Base-by-base conservation (phyloP, 805 yeast genomes). In the Sungouiella thailandica region DNA sequence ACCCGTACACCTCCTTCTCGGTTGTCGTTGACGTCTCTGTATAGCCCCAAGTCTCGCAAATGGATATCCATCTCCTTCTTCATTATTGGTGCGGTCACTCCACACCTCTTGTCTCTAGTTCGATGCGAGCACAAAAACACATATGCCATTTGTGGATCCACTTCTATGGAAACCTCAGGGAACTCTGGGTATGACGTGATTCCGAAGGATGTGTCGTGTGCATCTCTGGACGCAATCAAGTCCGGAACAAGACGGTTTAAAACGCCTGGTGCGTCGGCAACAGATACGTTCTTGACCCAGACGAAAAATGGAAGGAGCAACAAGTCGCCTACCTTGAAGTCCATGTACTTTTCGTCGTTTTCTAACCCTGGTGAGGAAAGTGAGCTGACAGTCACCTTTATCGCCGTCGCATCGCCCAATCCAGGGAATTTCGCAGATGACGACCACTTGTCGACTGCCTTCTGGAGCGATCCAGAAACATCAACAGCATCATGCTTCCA, bases 51-150 rank as follows among this genome's bases (percentile, higher is more conserved):
- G 4, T 84, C 85, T 38, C 94, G 67, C 27, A 90, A 64, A 44
- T 82, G 74, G 7, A 70, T 54, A 29, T 87, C 94, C 56, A 90
- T 75, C 40, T 83, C 87, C 44, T 76, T 80, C 52, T 79, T 82
- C 80, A 90, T 72, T 23, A 86, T 72, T 10, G 97, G 97, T 0
- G 97, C 97, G 1, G 97, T 86, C 29, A 87, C 68, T 31, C 96
- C 97, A 60, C 98, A 90, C 41, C 90, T 68, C 56, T 87, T 89
- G 55, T 90, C 98, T 57, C 97, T 78, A 8, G 94, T 85, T 31
- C 71, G 69, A 58, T 90, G 98, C 0, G 97, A 89, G 50, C 98
- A 90, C 32, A 93, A 58, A 31, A 93, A 71, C 2, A 90, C 67
- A 47, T 71, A 74, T 1, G 82, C 56, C 27, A 56, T 55, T 38